Conservation (phyloP, 345 rosid species). For the Punica granatum region DNA sequence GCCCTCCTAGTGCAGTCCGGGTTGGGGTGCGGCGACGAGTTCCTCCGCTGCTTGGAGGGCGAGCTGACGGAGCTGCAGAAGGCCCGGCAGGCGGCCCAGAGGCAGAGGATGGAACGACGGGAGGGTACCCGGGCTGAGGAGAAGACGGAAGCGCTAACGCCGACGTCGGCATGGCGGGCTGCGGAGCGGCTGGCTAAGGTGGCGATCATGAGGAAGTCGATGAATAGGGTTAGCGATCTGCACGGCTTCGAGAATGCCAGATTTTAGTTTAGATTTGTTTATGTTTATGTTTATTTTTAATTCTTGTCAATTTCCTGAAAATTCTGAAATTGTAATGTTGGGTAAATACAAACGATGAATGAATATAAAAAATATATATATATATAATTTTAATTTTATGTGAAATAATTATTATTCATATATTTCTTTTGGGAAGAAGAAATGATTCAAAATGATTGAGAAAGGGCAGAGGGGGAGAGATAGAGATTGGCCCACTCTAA, state of each 20-base stretch:
- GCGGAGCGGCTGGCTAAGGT: conserved; percentile 1
- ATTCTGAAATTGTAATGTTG: neutral
- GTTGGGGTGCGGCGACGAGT: conserved; percentile 33
- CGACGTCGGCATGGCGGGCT: conserved; percentile 13
- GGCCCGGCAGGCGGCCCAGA: conserved; percentile 18
- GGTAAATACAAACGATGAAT: neutral
- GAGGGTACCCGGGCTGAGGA: neutral
- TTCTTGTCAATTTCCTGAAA: neutral
- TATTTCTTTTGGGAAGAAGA: neutral
- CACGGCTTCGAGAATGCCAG: conserved; percentile 3
- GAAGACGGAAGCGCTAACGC: neutral
- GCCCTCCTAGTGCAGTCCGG: conserved; percentile 47
- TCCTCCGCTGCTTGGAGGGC: conserved; percentile 45
- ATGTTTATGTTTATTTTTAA: neutral
- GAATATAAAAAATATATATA: too few species aligned
- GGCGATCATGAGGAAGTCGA: conserved; percentile 1
- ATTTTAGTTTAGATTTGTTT: neutral
- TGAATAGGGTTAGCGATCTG: conserved; percentile 1
- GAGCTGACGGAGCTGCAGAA: conserved; percentile 57
- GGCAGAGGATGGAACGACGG: conserved; percentile 7
- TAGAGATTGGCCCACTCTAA: neutral
- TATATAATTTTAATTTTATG: neutral
- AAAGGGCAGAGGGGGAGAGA: neutral
- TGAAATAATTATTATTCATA: neutral
- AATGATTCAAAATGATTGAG: neutral